These are phyloP conservation scores for Phytophthora idaei DNA, from an alignment of 352 stramenopile genomes.

Conservation along the genomic window DNA sequence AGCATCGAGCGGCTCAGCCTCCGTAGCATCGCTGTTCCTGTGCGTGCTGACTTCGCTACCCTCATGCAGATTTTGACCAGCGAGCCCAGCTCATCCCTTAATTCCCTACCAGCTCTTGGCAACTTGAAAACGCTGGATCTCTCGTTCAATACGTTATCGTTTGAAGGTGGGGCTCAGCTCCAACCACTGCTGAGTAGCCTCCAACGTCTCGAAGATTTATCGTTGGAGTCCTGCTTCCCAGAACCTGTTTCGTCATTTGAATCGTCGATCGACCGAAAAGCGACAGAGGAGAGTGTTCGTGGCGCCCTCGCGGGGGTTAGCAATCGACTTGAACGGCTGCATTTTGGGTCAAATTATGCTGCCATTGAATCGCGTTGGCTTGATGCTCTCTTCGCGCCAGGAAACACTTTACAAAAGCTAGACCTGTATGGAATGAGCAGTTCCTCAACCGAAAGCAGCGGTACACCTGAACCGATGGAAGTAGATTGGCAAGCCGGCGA, in stretches of 20 bases:
- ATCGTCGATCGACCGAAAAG: constrained; percentile 2
- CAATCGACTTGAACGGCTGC: constrained; percentile 46
- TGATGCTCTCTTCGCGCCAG: constrained; percentile 61
- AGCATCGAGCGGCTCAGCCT: constrained; percentile 46
- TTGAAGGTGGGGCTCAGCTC: constrained; percentile 42
- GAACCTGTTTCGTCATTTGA: constrained; percentile 5
- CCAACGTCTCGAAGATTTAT: constrained; percentile 43
- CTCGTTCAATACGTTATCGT: constrained; percentile 71
- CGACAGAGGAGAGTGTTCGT: constrained; percentile 30
- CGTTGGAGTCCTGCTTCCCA: constrained; percentile 65
- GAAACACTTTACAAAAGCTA: constrained; percentile 51
- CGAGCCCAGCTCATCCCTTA: constrained; percentile 3
- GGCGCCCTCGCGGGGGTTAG: constrained; percentile 41
- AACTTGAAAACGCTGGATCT: constrained; percentile 61
- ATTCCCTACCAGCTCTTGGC: constrained; percentile 27
- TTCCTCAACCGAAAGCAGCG: background rate
- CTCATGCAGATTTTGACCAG: constrained; percentile 44
- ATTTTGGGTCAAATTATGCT: constrained; percentile 68
- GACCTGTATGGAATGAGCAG: constrained; percentile 26
- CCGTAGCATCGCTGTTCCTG: constrained; percentile 54
- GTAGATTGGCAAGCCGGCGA: constrained; percentile 30
- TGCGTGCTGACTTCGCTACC: constrained; percentile 47
- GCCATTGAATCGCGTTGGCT: constrained; percentile 45
- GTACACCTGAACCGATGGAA: constrained; percentile 23
- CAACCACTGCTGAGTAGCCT: constrained; percentile 49